phyloP scores from a whole-genome alignment of 139 green algal species.

The Chlorella ohadii region DNA sequence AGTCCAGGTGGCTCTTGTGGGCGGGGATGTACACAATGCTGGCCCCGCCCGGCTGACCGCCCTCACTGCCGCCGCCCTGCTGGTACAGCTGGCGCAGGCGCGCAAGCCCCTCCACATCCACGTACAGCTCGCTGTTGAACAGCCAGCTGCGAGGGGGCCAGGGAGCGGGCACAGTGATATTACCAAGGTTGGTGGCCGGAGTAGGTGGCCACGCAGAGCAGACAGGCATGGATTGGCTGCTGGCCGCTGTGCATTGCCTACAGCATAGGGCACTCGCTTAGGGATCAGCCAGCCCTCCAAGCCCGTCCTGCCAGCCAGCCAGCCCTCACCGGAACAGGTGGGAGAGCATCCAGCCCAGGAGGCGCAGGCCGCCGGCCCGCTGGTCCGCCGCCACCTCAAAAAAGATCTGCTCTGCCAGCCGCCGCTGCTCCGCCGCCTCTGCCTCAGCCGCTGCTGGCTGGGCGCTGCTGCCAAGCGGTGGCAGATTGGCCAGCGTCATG shows the following conservation, averaged over 20 bases:
- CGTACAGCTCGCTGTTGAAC: conserved; percentile 29
- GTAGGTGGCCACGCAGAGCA: no score
- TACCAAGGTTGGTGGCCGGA: no score
- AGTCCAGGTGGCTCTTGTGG: conserved; percentile 61
- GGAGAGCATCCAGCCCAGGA: conserved; percentile 21
- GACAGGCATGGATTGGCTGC: no score
- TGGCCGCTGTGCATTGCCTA: no score
- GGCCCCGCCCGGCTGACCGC: not conserved
- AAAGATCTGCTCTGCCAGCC: not conserved
- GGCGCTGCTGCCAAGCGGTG: not conserved
- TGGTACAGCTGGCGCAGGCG: conserved; percentile 16
- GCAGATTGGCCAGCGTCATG: not conserved
- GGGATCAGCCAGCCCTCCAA: no score
- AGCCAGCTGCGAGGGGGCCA: conserved; percentile 13
- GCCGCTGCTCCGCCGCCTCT: not conserved
- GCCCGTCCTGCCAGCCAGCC: no score
- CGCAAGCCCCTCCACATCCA: conserved; percentile 7
- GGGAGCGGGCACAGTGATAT: no score
- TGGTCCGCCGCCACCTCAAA: conserved; percentile 20
- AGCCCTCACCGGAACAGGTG: conserved; percentile 15
- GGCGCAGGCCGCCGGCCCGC: not conserved
- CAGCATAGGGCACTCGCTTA: no score
- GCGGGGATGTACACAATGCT: conserved; percentile 46
- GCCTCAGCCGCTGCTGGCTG: not conserved
- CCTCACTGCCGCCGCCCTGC: no score